Base-by-base conservation (phyloP, 169 alveolate genomes). In the Cryptosporidium ryanae region DNA sequence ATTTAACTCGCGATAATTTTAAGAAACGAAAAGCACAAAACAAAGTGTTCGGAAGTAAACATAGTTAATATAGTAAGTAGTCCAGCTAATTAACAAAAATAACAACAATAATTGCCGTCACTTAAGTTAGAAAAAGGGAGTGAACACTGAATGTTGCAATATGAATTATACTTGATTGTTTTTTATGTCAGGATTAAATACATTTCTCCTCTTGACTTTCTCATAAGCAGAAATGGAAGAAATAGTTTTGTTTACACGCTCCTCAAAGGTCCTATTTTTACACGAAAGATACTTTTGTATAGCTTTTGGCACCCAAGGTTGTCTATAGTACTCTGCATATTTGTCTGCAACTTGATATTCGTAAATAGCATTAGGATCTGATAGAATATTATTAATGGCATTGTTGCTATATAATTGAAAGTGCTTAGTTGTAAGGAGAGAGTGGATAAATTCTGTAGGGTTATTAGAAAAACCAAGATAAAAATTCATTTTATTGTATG, bases 251-350 rank as follows among this genome's bases (percentile, higher is more conserved):
- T 61, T 61, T 17, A 76, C 87, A 32, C 76, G 48, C 13, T 76
- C 87, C 25, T 76, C 87, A 59, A 76, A 76, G 49, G 44, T 76
- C 34, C 25, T 76, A 18, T 76, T 61, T n/a, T 34, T 76, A n/a
- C 54, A 55, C 8, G 71, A 76, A 8, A 76, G 38, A 29, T 76
- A 76, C 34, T 76, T 76, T 76, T 76, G 71, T 57, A 76, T 61
- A 17, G 87, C 87, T 48, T 44, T 76, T 55, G 87, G 87, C 21
- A 76, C 87, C 87, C 87, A 76, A 12, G 87, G 87, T 29, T 76
- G 87, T 23, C 87, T 76, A 18, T 76, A 76, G 46, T 76, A 76
- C 21, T 76, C 87, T 12, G 76, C 71, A 76, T 76, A 76, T 34
- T 76, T 76, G 1, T 76, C 87, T 44, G 87, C 87, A 43, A 76